Base-by-base conservation (phyloP, 1,139 yeast species). In the Sugiyamaella neomexicana region DNA sequence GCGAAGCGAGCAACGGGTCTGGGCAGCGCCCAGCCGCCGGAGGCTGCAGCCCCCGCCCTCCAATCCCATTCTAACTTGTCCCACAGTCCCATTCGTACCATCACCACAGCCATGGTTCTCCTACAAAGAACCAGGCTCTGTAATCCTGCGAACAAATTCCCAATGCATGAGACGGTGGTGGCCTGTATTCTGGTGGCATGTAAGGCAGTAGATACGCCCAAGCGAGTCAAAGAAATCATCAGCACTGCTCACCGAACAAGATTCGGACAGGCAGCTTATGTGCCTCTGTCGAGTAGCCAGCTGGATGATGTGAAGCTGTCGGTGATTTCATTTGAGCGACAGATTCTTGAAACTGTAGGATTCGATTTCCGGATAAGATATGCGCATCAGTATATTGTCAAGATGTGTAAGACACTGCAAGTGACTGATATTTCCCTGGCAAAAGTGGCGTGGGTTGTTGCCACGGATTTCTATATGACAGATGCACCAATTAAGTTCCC, bases 181-280 rank as follows among this genome's bases (percentile, higher is more conserved):
- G 80, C 96, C 5, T 81, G 95, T 56, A 66, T 93, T n/a, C 81
- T 89, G 58, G 77, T 90, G 36, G 89, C 97, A 2, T 77, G 86
- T 44, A 91, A 93, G 68, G 83, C 85, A 62, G 96, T 89, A 66
- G 98, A 91, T 67, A 90, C 96, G 42, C 85, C 91, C 40, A 91
- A 91, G 69, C 86, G 88, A 64, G 72, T 86, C 15, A 76, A 82
- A 56, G 93, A 88, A 52, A 79, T 86, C 46, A 63, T 71, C 7
- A 67, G 68, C 25, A 44, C 54, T n/a, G 62, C 62, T 16, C 55
- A 53, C 38, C 46, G 50, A n/a, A 37, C 55, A 8, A 54, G 58
- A n/a, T 52, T 50, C 12, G 73, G 72, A 0, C 67, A 68, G 16
- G 23, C 46, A 4, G 48, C 49, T 2, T 52, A 53, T 23, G 38